Evolutionary conservation across 2,329 filamentous ascomycete species (phyloP).

Genomic region (Incumbomyces delicatus): DNA sequence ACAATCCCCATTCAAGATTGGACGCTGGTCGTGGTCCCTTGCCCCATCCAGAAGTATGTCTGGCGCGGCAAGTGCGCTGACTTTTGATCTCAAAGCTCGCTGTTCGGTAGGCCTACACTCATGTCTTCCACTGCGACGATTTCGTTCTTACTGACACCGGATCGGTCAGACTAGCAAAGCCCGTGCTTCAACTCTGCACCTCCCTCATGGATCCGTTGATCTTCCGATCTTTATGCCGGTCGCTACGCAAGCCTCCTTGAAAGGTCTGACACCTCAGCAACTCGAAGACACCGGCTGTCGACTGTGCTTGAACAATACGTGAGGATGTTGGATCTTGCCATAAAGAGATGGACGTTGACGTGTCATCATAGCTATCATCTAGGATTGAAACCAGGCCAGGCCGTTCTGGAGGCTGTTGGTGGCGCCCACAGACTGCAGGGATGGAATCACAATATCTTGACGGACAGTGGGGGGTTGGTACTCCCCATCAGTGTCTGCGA

Average conservation of each 20-base stretch:
- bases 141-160: not conserved
- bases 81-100: slow-evolving; percentile 64
- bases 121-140: slow-evolving; percentile 2
- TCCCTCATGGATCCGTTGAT: slow-evolving; percentile 84
- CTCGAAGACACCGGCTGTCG: slow-evolving; percentile 81
- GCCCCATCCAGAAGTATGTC: slow-evolving; percentile 14
- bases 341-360: not conserved
- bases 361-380: slow-evolving; percentile 57
- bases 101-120: slow-evolving; percentile 59
- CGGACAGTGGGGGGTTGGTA: slow-evolving; percentile 47
- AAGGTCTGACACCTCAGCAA: slow-evolving; percentile 86
- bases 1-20: not conserved
- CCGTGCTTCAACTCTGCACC: slow-evolving; percentile 72
- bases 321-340: not conserved
- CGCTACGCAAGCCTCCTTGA: slow-evolving; percentile 89
- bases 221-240: slow-evolving; percentile 98
- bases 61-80: slow-evolving; percentile 49
- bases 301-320: slow-evolving; percentile 89
- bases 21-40: not conserved
- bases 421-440: slow-evolving; percentile 91
- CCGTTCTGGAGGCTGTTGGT: slow-evolving; percentile 74
- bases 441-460: slow-evolving; percentile 92
- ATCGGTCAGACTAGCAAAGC: slow-evolving; percentile 73
- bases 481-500: slow-evolving; percentile 6
- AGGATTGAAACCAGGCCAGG: slow-evolving; percentile 87